Conservation (phyloP, 345 rosid species). For the Citrus trifoliata region DNA sequence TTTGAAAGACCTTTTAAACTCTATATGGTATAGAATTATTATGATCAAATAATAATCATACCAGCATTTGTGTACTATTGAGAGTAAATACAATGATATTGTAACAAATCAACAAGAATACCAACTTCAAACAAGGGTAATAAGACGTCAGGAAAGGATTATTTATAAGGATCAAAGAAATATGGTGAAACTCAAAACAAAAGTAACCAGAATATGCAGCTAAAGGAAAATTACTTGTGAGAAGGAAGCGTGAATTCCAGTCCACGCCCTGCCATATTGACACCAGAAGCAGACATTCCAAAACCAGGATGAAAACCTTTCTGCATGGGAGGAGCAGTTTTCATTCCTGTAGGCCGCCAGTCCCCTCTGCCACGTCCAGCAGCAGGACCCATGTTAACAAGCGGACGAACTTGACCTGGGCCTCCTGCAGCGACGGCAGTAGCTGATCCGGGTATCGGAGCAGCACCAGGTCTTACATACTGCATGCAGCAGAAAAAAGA, state of each 20-base stretch:
- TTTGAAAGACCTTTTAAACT: neutral
- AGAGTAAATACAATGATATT: neutral
- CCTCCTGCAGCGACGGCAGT: slow-evolving; percentile 49
- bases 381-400: slow-evolving; percentile 47
- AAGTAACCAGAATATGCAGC: slow-evolving; percentile 5
- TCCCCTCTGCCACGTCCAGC: slow-evolving; percentile 97
- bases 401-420: slow-evolving; percentile 81
- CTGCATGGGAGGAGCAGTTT: slow-evolving; percentile 64
- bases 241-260: slow-evolving; percentile 96
- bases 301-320: slow-evolving; percentile 65
- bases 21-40: neutral
- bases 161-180: neutral
- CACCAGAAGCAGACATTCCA: slow-evolving; percentile 63
- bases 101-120: neutral
- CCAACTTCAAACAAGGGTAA: neutral
- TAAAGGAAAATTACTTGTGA: slow-evolving; percentile 69
- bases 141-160: neutral
- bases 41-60: neutral
- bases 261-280: slow-evolving; percentile 68
- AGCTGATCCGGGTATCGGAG: slow-evolving; percentile 68
- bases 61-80: neutral
- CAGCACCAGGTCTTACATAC: slow-evolving; percentile 98
- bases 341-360: slow-evolving; percentile 79
- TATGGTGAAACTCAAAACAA: neutral
- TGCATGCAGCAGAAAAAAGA: slow-evolving; percentile 44